These are phyloP conservation scores for Ophiobolus disseminans DNA, from an alignment of 2,329 filamentous ascomycete species.

Conservation along the genomic window DNA sequence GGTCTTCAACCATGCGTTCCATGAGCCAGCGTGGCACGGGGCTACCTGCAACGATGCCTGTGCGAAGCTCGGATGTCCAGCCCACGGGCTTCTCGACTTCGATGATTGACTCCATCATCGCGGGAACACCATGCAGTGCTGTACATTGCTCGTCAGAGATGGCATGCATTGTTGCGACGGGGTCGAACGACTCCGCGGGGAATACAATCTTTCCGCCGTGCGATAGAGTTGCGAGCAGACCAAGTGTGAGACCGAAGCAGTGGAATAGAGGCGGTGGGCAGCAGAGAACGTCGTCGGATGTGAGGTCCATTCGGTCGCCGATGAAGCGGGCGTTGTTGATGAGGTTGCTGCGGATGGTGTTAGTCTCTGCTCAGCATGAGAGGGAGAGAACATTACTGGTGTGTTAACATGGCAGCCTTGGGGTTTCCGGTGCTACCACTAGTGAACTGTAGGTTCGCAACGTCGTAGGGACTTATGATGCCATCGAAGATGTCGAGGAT, in stretches of 20 bases:
- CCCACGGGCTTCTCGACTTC: slow-evolving; percentile 55
- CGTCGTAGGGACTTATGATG: slow-evolving; percentile 44
- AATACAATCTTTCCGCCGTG: slow-evolving; percentile 80
- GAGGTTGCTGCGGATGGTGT: slow-evolving; percentile 38
- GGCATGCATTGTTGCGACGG: slow-evolving; percentile 68
- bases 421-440: slow-evolving; percentile 49
- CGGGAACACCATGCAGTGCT: slow-evolving; percentile 79
- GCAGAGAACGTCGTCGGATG: slow-evolving; percentile 71
- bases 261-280: slow-evolving; percentile 86
- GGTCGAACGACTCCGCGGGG: slow-evolving; percentile 74
- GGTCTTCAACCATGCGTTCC: slow-evolving; percentile 71
- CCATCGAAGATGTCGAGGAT: slow-evolving; percentile 46
- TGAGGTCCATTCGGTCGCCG: slow-evolving; percentile 76
- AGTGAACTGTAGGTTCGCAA: slow-evolving; percentile 49
- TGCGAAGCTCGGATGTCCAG: slow-evolving; percentile 63
- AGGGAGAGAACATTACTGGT: slow-evolving; percentile 35
- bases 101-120: slow-evolving; percentile 78
- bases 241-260: slow-evolving; percentile 82
- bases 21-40: slow-evolving; percentile 78
- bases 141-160: slow-evolving; percentile 64
- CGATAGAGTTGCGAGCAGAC: slow-evolving; percentile 73
- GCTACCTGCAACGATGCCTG: slow-evolving; percentile 80
- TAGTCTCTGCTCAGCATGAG: background rate
- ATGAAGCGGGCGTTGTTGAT: slow-evolving; percentile 52
- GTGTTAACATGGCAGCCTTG: slow-evolving; percentile 50